Percentiles rank a stretch among this genome's conserved stretches.
Conservation (phyloP, 2,329 filamentous ascomycete species). For the Calonectria montana region DNA sequence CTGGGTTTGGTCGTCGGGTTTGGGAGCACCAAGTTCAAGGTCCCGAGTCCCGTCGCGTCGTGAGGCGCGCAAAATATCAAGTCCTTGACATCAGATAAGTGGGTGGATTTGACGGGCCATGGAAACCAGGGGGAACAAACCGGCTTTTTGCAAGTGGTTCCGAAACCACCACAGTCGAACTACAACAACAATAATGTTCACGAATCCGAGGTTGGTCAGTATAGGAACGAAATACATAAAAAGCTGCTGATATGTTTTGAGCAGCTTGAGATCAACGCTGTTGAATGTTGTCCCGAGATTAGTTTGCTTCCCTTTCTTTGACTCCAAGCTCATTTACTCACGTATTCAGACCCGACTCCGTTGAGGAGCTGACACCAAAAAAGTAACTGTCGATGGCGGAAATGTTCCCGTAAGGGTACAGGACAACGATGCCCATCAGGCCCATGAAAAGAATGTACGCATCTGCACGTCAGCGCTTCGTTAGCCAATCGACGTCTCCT, state of each 20-base stretch:
- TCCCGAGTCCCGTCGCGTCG: neutral
- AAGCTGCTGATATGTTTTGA: conserved; percentile 63
- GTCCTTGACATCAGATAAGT: conserved; percentile 18
- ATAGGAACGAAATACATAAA: conserved; percentile 62
- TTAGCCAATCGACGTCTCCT: conserved; percentile 2
- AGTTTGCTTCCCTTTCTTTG: conserved; percentile 4
- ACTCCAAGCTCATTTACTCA: conserved; percentile 39
- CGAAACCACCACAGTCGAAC: conserved; percentile 62
- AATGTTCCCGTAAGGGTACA: conserved; percentile 40
- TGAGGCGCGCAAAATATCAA: conserved; percentile 24
- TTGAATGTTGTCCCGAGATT: neutral
- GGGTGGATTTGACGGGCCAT: neutral
- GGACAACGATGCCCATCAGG: conserved; percentile 32
- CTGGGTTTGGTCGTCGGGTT: neutral
- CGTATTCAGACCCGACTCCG: conserved; percentile 64
- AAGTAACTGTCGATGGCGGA: conserved; percentile 60
- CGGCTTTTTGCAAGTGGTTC: conserved; percentile 54
- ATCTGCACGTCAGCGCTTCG: conserved; percentile 27
- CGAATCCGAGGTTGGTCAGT: conserved; percentile 59
- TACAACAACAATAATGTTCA: conserved; percentile 61
- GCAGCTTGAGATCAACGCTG: conserved; percentile 61
- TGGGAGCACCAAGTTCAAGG: conserved; percentile 5
- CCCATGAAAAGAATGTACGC: conserved; percentile 41
- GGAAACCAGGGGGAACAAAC: conserved; percentile 31
- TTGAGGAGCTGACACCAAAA: conserved; percentile 60